phyloP scores from a whole-genome alignment of 1,284 basidiomycete genomes.

The Porodaedalea pini region DNA sequence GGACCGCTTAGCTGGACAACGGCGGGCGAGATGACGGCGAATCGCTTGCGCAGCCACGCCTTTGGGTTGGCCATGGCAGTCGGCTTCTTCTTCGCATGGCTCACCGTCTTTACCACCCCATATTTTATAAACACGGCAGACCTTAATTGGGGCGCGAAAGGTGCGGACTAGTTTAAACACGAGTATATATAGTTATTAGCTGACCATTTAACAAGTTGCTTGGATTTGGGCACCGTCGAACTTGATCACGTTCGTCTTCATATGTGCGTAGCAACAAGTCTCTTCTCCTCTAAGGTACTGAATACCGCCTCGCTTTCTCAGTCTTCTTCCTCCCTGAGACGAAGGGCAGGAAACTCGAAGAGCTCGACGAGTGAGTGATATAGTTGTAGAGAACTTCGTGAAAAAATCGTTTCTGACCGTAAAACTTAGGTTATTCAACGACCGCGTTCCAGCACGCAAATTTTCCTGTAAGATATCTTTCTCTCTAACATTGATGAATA shows the following conservation, averaged over 20 bases:
- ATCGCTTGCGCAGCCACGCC: constrained; percentile 21
- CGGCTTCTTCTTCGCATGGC: constrained; percentile 24
- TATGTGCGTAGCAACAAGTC: constrained; percentile 16
- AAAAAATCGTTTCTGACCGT: neutral
- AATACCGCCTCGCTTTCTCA: neutral
- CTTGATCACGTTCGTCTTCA: constrained; percentile 21
- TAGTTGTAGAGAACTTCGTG: neutral
- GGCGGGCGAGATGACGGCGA: constrained; percentile 22
- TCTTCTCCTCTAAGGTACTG: neutral
- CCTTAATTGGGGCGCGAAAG: constrained; percentile 21
- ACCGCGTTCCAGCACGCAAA: constrained; percentile 3
- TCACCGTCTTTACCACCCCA: constrained; percentile 22
- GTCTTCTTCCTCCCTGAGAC: constrained; percentile 26
- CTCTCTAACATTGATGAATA: no score
- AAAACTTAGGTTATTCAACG: neutral
- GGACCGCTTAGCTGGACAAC: constrained; percentile 21
- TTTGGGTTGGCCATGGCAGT: constrained; percentile 21
- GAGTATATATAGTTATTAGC: neutral
- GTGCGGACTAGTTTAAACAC: neutral
- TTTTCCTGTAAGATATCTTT: neutral
- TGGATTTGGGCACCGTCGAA: constrained; percentile 23
- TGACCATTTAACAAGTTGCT: constrained; percentile 4
- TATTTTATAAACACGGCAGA: constrained; percentile 21
- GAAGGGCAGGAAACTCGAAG: constrained; percentile 27
- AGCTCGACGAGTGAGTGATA: constrained; percentile 23